These are phyloP conservation scores for Aeschynomene evenia DNA, from an alignment of 306 rosid genomes.

Conservation along the genomic window DNA sequence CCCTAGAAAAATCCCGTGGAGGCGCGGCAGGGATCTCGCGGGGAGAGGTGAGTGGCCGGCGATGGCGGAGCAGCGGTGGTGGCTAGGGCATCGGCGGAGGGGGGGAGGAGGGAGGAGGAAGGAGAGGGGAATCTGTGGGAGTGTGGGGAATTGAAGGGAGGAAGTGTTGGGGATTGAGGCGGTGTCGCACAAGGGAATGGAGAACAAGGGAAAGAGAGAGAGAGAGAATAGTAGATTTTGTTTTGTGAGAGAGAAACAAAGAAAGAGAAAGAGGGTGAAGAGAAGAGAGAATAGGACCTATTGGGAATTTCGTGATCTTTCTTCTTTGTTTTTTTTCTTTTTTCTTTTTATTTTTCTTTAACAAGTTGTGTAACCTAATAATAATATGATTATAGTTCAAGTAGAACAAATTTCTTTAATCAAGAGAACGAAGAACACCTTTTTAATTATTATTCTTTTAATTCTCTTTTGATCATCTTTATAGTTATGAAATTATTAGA, in stretches of 20 bases:
- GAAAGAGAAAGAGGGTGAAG: conserved; percentile 13
- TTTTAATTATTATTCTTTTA: too few relatives aligned
- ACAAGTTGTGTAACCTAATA: neutral
- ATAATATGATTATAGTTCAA: too few relatives aligned
- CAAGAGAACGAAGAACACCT: too few relatives aligned
- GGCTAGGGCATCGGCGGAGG: conserved; percentile 40
- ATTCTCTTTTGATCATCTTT: too few relatives aligned
- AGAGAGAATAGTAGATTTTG: conserved; percentile 44
- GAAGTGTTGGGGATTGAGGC: conserved; percentile 26
- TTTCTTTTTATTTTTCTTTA: too few relatives aligned
- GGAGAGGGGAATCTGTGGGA: conserved; percentile 30
- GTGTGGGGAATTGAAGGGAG: conserved; percentile 16
- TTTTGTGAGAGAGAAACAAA: neutral
- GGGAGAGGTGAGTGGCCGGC: conserved; percentile 19
- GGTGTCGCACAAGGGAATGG: conserved; percentile 43
- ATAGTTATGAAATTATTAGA: too few relatives aligned
- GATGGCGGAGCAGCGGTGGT: conserved; percentile 38
- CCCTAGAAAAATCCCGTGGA: conserved; percentile 60
- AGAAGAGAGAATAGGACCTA: neutral
- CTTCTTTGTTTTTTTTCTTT: neutral
- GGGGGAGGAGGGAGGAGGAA: neutral
- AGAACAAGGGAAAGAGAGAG: conserved; percentile 27
- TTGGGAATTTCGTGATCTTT: neutral
- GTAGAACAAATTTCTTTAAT: too few relatives aligned
- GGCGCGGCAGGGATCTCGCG: conserved; percentile 30